Percentiles rank a stretch among this genome's conserved stretches.
phyloP scores from a whole-genome alignment of 202 grass and related monocot species.

The Bolboschoenoplectus hybrid region DNA sequence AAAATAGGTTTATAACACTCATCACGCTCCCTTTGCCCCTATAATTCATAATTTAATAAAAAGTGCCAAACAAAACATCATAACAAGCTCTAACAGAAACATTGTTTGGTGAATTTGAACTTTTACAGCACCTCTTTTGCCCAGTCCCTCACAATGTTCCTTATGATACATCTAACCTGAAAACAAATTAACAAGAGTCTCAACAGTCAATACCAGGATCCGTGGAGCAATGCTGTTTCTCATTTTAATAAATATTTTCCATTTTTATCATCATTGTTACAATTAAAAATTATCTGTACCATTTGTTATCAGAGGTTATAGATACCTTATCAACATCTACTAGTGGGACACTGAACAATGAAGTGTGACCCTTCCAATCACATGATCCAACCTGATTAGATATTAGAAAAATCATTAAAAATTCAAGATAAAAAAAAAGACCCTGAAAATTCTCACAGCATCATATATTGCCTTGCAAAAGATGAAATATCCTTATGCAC shows the following conservation, averaged over 20 bases:
- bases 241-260: not conserved
- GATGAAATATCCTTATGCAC: not conserved
- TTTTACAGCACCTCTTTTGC: constrained; percentile 72
- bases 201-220: not conserved
- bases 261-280: not conserved
- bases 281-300: not conserved
- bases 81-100: constrained; percentile 21
- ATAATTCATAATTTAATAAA: constrained; percentile 35
- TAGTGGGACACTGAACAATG: constrained; percentile 76
- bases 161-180: constrained; percentile 93
- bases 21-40: constrained; percentile 93
- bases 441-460: not conserved
- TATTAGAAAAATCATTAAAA: constrained; percentile 20
- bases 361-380: constrained; percentile 48
- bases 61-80: constrained; percentile 37
- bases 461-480: not conserved
- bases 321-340: constrained; percentile 92
- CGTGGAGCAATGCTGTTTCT: not conserved
- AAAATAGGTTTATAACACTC: constrained; percentile 97
- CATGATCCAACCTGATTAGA: constrained; percentile 49
- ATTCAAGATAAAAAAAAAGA: not conserved
- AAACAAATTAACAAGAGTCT: not conserved
- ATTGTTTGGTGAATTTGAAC: constrained; percentile 32
- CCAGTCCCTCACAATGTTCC: constrained; percentile 98
- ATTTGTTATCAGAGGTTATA: constrained; percentile 23